phyloP scores from a whole-genome alignment of 805 yeast species.

The Cyberlindnera euphorbiae region DNA sequence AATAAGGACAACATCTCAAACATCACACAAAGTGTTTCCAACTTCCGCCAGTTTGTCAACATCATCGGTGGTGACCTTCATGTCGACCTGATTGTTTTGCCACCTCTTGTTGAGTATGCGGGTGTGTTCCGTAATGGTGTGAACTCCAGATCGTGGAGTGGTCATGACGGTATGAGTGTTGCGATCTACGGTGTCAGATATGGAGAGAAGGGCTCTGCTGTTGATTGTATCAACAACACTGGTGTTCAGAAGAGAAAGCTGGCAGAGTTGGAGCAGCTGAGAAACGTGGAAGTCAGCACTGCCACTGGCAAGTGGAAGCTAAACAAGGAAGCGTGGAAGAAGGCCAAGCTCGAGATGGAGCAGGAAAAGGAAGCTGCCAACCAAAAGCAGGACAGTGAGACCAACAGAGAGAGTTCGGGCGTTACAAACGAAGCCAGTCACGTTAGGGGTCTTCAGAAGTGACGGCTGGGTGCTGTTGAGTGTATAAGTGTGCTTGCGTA shows the following conservation, averaged over 20 bases:
- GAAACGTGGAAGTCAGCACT: slow-evolving; percentile 4
- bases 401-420: neutral
- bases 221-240: slow-evolving; percentile 16
- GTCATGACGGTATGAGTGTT: slow-evolving; percentile 77
- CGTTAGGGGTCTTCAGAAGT: too few relatives aligned
- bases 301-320: slow-evolving; percentile 15
- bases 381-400: neutral
- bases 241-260: slow-evolving; percentile 22
- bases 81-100: slow-evolving; percentile 47
- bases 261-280: slow-evolving; percentile 16
- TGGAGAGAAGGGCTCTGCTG: slow-evolving; percentile 26
- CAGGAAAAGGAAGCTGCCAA: slow-evolving; percentile 8
- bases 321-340: slow-evolving; percentile 21
- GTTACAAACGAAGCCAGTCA: too few relatives aligned
- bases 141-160: slow-evolving; percentile 70
- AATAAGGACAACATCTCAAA: slow-evolving; percentile 30
- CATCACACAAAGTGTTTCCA: slow-evolving; percentile 26
- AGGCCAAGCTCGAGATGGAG: slow-evolving; percentile 15
- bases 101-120: slow-evolving; percentile 56
- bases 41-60: slow-evolving; percentile 24
- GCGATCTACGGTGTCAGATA: slow-evolving; percentile 45
- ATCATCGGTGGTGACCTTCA: slow-evolving; percentile 31
- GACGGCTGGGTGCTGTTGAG: too few relatives aligned
- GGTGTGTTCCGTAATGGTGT: slow-evolving; percentile 68
- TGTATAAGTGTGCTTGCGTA: too few relatives aligned